Base-by-base conservation (phyloP, 148 eudicot species). In the Chenopodium suecicum region DNA sequence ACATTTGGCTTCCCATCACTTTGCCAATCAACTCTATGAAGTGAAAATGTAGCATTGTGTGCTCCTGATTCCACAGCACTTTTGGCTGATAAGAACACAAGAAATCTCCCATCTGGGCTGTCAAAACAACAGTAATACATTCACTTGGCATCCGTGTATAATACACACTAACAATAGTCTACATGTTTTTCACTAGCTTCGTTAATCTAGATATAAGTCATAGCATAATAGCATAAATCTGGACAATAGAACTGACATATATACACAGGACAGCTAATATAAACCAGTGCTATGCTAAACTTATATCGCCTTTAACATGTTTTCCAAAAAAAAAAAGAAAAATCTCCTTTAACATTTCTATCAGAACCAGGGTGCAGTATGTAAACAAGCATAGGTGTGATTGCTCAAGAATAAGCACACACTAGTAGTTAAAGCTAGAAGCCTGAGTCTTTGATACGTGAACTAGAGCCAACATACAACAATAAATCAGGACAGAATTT, bases 101-200 rank as follows among this genome's bases (percentile, higher is more conserved):
- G 98, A 77, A 74, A 80, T 83, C 90, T 93, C 31, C 92, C 93
- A 78, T 90, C 97, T 73, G 95, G 92, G 85, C 98, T 94, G 97
- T 76, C 87, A 86, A 76, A 32, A 79, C 32, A 77, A 81, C 63
- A 17, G 17, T 5, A 1, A 56, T 14, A 70, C 13, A 41, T 68
- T 70, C 47, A 70, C 12, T 70, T 16, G 71, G 20, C 73, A 17
- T 32, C 47, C 47, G 13, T 29, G 41, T 29, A 68, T 31, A 31
- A 31, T 0, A 29, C 44, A 68, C 17, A 32, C n/a, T 2, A 56
- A 16, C 5, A 56, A 56, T 56, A 16, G 20, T 56, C 5, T 56
- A 66, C 29, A 27, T 14, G 10, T 3, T 1, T 20, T 64, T n/a
- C 67, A 64, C 11, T 20, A 64, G 67, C 0, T 27, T 20, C 0